Evolutionary conservation across 2,329 filamentous ascomycete genomes (phyloP).

Genomic region (Cyphellophora europaea): DNA sequence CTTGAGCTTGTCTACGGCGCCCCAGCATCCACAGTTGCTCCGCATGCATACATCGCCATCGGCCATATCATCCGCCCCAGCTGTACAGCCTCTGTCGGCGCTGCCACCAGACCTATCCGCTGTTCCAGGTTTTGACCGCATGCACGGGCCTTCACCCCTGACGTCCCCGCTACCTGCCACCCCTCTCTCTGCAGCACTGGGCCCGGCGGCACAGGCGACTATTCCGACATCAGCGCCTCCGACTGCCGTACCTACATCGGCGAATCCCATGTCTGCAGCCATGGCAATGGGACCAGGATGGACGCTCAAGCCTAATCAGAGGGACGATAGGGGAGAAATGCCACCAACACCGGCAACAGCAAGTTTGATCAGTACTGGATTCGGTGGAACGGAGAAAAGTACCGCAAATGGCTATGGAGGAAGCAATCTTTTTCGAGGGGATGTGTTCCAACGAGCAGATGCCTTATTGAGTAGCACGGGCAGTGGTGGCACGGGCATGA

Average conservation of each 20-base stretch:
- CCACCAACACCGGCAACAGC: constrained; percentile 26
- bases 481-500: background rate
- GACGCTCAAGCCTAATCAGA: background rate
- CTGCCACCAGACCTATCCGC: background rate
- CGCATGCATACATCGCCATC: constrained; percentile 1
- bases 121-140: constrained; percentile 13
- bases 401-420: background rate
- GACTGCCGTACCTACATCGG: constrained; percentile 2
- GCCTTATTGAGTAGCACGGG: constrained; percentile 32
- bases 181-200: constrained; percentile 78
- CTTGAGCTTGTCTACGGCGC: background rate
- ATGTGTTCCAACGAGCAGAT: constrained; percentile 40
- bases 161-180: constrained; percentile 65
- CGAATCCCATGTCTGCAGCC: background rate
- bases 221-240: constrained; percentile 48
- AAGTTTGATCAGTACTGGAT: constrained; percentile 39
- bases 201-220: constrained; percentile 82
- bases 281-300: background rate
- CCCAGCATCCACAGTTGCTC: background rate
- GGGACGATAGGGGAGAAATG: background rate
- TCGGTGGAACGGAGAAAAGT: constrained; percentile 1
- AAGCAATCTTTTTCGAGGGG: constrained; percentile 37
- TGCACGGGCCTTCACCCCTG: constrained; percentile 32
- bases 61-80: constrained; percentile 11
- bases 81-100: constrained; percentile 9